Percentiles rank a stretch among this genome's conserved stretches.
Conservation (phyloP, 148 eudicot species). For the Silene conica region DNA sequence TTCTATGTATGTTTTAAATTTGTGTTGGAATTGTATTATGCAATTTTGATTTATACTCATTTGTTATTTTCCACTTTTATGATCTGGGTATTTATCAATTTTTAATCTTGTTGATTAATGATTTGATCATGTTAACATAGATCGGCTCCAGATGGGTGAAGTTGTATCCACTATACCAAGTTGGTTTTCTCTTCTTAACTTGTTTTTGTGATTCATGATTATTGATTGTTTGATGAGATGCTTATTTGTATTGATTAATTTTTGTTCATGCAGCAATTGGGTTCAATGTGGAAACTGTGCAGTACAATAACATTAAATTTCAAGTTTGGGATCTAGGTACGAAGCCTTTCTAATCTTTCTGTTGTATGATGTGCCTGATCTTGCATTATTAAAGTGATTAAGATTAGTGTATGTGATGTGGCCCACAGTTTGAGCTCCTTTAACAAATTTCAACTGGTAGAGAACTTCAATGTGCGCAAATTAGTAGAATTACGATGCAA, state of each 20-base stretch:
- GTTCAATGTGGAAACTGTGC: conserved; percentile 96
- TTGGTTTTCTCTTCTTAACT: conserved; percentile 32
- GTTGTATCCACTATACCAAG: conserved; percentile 99
- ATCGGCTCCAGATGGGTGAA: conserved; percentile 99
- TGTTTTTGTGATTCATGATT: conserved; percentile 8
- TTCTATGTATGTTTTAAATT: conserved; percentile 57
- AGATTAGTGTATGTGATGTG: neutral
- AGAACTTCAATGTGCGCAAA: neutral
- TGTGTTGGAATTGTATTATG: neutral
- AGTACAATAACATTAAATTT: conserved; percentile 90
- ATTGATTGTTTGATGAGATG: neutral
- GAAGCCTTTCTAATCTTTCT: conserved; percentile 13
- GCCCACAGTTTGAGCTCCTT: neutral
- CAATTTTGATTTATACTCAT: conserved; percentile 11
- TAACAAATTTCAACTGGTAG: neutral
- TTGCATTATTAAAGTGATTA: conserved; percentile 5
- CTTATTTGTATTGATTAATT: conserved; percentile 1
- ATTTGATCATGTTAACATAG: conserved; percentile 39
- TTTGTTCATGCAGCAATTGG: conserved; percentile 70
- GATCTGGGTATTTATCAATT: conserved; percentile 24
- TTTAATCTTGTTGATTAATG: conserved; percentile 15
- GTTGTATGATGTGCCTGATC: neutral
- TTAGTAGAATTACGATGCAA: neutral
- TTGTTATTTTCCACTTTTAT: conserved; percentile 5
- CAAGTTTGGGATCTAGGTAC: conserved; percentile 99